phyloP scores from a whole-genome alignment of 257 asterid genomes.

The Primulina huaijiensis region DNA sequence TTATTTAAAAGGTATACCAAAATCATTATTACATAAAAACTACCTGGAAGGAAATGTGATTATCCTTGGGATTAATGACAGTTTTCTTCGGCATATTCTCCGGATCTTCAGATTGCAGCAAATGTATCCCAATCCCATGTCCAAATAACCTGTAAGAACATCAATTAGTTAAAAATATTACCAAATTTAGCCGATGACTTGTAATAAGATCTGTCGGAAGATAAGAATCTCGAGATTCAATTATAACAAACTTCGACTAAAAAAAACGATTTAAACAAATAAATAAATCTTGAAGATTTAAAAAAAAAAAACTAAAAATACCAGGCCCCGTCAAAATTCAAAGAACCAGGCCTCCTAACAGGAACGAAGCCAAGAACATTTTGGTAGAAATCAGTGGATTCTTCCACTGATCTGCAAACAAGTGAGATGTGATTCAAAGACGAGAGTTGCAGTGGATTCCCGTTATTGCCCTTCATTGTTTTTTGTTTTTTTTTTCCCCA shows the following conservation, averaged over 20 bases:
- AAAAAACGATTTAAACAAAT: not conserved
- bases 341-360: conserved; percentile 83
- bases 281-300: not conserved
- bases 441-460: conserved; percentile 70
- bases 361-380: conserved; percentile 84
- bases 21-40: no score
- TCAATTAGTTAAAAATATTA: no score
- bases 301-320: conserved; percentile 13
- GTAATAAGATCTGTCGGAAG: no score
- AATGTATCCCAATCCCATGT: conserved; percentile 90
- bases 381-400: conserved; percentile 72
- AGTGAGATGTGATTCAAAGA: conserved; percentile 89
- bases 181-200: no score
- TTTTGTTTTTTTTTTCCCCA: no score
- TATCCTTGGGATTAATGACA: conserved; percentile 83
- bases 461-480: conserved; percentile 56
- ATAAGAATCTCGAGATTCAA: no score
- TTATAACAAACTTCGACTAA: not conserved
- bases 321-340: conserved; percentile 93
- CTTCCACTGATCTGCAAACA: conserved; percentile 73
- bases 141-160: conserved; percentile 67
- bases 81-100: conserved; percentile 60
- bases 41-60: conserved; percentile 80
- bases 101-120: conserved; percentile 78
- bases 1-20: no score